Evolutionary conservation across 768 basidiomycete species (phyloP).

Genomic region (Thelephora ganbajun): DNA sequence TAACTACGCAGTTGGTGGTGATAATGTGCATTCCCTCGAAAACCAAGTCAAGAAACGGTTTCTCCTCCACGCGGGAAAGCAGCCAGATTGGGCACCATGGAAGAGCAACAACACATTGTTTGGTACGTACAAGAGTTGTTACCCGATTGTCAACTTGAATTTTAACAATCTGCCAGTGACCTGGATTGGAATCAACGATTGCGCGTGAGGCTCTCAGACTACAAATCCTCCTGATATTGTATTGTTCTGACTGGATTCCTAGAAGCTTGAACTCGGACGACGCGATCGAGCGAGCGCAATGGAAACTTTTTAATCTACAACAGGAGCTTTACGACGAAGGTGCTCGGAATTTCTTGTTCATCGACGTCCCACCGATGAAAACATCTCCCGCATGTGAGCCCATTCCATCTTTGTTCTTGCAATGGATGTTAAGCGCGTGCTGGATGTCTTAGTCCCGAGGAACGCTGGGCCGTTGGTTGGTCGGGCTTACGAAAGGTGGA

Average conservation of each 20-base stretch:
- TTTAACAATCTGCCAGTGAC: conserved; percentile 26
- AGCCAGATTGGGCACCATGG: conserved; percentile 16
- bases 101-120: conserved; percentile 13
- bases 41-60: conserved; percentile 28
- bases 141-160: neutral
- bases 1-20: conserved; percentile 44
- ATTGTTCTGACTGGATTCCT: neutral
- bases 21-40: conserved; percentile 26
- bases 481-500: conserved; percentile 26
- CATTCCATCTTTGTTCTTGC: neutral
- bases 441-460: neutral
- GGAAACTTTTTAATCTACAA: conserved; percentile 29
- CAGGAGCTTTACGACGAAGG: conserved; percentile 32
- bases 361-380: conserved; percentile 44
- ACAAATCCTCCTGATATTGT: neutral
- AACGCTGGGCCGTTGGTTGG: neutral
- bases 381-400: conserved; percentile 27
- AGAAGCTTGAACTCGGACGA: conserved; percentile 8
- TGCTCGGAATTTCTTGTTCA: conserved; percentile 39
- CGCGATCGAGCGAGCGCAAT: conserved; percentile 14
- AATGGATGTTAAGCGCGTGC: neutral
- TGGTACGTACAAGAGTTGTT: conserved; percentile 6
- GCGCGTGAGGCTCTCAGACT: conserved; percentile 25
- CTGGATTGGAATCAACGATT: conserved; percentile 60
- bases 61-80: conserved; percentile 16